Conservation (phyloP, 2,329 filamentous ascomycete species). For the Pseudopyricularia javanii region DNA sequence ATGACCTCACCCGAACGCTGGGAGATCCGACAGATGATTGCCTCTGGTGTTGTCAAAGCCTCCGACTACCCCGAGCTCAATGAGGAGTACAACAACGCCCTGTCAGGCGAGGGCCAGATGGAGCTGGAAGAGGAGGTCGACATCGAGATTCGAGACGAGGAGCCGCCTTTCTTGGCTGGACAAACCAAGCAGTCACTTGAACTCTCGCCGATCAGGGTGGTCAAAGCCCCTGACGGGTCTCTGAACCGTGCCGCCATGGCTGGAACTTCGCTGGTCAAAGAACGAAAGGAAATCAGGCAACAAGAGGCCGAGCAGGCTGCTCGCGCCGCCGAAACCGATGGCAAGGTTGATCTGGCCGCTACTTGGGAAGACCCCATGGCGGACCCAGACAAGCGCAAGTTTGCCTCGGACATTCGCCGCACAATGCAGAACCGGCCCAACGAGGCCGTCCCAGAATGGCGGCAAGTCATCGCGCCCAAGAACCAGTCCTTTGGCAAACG, state of each 20-base stretch:
- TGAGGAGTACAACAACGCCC: conserved; percentile 80
- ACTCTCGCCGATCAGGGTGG: conserved; percentile 85
- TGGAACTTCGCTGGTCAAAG: conserved; percentile 76
- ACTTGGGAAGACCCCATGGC: conserved; percentile 99
- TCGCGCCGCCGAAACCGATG: conserved; percentile 58
- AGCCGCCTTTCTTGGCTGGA: conserved; percentile 88
- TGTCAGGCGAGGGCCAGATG: conserved; percentile 76
- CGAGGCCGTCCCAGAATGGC: conserved; percentile 83
- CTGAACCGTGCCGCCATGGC: conserved; percentile 95
- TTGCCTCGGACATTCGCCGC: conserved; percentile 74
- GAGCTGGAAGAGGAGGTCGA: conserved; percentile 95
- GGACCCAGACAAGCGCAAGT: conserved; percentile 69
- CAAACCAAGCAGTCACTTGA: conserved; percentile 96
- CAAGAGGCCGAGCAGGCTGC: conserved; percentile 74
- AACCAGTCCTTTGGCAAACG: conserved; percentile 75
- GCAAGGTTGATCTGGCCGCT: conserved; percentile 67
- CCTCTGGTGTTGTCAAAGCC: conserved; percentile 84
- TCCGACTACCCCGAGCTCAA: conserved; percentile 91
- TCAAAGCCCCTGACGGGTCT: conserved; percentile 96
- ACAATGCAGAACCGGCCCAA: conserved; percentile 43
- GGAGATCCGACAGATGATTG: conserved; percentile 95
- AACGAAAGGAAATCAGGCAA: conserved; percentile 77
- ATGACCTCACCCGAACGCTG: conserved; percentile 95
- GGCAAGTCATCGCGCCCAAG: conserved; percentile 66
- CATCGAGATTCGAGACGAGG: conserved; percentile 91